Percentiles rank a stretch among this genome's conserved stretches.
Conservation (phyloP, 352 stramenopile genomes). For the Phytophthora capsici region DNA sequence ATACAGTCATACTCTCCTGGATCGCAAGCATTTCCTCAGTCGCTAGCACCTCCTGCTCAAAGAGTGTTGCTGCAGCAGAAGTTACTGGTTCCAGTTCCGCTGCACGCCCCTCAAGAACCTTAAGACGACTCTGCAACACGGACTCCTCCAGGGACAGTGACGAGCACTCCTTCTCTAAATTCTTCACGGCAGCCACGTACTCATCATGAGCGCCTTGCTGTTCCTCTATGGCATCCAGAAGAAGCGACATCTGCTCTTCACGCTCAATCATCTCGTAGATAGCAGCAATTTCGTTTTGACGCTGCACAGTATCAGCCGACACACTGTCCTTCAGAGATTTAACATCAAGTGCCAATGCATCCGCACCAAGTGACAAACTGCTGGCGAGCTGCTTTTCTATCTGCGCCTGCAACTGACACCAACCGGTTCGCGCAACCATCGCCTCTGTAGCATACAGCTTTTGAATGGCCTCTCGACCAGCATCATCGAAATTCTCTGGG, state of each 20-base stretch:
- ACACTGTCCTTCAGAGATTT: slow-evolving; percentile 48
- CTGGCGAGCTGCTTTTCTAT: slow-evolving; percentile 58
- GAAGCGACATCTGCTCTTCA: slow-evolving; percentile 69
- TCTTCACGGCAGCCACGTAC: slow-evolving; percentile 59
- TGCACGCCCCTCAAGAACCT: slow-evolving; percentile 56
- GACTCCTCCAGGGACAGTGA: slow-evolving; percentile 72
- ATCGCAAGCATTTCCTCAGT: slow-evolving; percentile 62
- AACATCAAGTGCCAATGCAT: slow-evolving; percentile 54
- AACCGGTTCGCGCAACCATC: slow-evolving; percentile 59
- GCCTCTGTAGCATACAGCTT: slow-evolving; percentile 55
- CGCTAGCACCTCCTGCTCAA: slow-evolving; percentile 52
- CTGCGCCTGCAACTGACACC: slow-evolving; percentile 66
- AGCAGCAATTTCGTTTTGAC: slow-evolving; percentile 59
- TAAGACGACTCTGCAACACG: slow-evolving; percentile 66
- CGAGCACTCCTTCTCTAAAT: slow-evolving; percentile 65
- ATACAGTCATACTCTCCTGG: slow-evolving; percentile 57
- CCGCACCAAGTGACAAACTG: slow-evolving; percentile 43
- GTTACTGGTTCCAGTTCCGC: slow-evolving; percentile 57
- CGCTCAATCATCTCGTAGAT: slow-evolving; percentile 75
- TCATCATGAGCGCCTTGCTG: slow-evolving; percentile 72
- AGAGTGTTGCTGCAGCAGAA: slow-evolving; percentile 23
- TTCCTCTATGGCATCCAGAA: slow-evolving; percentile 83
- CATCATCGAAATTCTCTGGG: slow-evolving; percentile 40
- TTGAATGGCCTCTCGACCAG: slow-evolving; percentile 45
- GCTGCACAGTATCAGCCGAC: slow-evolving; percentile 41